phyloP scores from a whole-genome alignment of 177 flowering plant species.

The Tripterygium wilfordii region DNA sequence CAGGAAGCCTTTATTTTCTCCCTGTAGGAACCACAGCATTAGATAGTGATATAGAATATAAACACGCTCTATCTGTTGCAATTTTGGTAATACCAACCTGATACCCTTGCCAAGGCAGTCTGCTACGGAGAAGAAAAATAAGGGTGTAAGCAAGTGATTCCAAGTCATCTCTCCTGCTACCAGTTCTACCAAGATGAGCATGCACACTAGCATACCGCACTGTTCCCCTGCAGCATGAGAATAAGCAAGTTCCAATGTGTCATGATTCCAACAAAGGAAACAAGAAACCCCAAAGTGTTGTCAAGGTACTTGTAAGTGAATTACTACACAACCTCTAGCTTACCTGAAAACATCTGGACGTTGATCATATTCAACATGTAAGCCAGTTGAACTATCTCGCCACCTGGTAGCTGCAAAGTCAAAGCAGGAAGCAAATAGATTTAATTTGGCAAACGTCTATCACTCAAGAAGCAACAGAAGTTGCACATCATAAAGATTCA shows the following conservation, averaged over 20 bases:
- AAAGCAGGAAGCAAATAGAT: slow-evolving; percentile 7
- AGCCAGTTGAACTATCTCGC: slow-evolving; percentile 63
- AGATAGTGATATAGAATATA: neutral
- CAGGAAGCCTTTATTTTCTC: slow-evolving; percentile 79
- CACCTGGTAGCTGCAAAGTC: slow-evolving; percentile 63
- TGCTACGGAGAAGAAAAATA: slow-evolving; percentile 71
- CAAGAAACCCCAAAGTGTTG: neutral
- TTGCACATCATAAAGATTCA: too few relatives aligned
- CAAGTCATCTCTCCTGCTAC: slow-evolving; percentile 84
- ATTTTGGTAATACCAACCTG: slow-evolving; percentile 38
- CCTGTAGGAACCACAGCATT: slow-evolving; percentile 28
- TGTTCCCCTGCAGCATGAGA: slow-evolving; percentile 58
- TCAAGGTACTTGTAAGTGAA: too few relatives aligned
- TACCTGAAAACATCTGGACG: slow-evolving; percentile 91
- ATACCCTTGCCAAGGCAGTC: slow-evolving; percentile 88
- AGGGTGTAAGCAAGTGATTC: slow-evolving; percentile 88
- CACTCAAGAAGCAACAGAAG: neutral
- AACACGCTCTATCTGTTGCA: neutral
- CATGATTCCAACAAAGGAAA: neutral
- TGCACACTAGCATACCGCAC: slow-evolving; percentile 92
- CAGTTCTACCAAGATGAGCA: slow-evolving; percentile 89
- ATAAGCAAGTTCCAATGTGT: neutral
- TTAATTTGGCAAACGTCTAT: neutral
- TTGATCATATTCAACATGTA: slow-evolving; percentile 84
- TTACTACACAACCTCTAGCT: neutral